Evolutionary conservation across 495 filamentous ascomycete species (phyloP), one percentile per base, ranked within the genome.

Genomic region (Schizothecium vesticola): DNA sequence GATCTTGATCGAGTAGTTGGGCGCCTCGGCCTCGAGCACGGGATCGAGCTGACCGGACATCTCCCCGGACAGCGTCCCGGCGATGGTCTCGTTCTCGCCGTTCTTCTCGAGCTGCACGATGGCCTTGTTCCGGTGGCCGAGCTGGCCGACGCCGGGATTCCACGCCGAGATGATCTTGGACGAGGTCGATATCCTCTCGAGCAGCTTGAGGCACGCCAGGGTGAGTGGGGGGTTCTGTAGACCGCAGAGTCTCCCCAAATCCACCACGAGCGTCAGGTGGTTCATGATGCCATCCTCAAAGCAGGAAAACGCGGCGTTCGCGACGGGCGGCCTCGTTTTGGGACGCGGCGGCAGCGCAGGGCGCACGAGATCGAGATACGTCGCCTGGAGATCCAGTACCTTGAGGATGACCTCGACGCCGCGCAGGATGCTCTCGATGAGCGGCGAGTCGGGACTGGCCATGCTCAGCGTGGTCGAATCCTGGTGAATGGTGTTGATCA

Each of bases 281-380:
- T 89, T 91, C 64, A 97, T 83, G 55, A 99, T 83, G 25, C 91
- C 94, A 70, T 98, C 96, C 77, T 99, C 96, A 74, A 98, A 93
- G 1, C 90, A 92, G 16, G 88, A 82, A 64, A 94, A 89, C 3
- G 91, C 84, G 9, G 87, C 85, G 73, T 94, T 94, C 1, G 88
- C 85, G 21, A 92, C 87, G 13, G 80, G 75, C 55, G 74, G 73
- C 25, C 71, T 77, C 57, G 74, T 68, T 21, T 71, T 61, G 43
- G 71, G 28, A 1, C 79, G 72, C 19, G 28, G 22, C 67, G 67
- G 74, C 89, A 91, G 68, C 9, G 91, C 71, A 4, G 94, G 92
- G 28, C 89, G 88, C 19, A 97, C 89, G 23, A 97, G 86, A 72
- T 97, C 88, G 64, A 95, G 81, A 76, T 96, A 98, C 9, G 94